Percentiles rank a stretch among this genome's conserved stretches.
These are phyloP conservation scores for Apiotrichum siamense DNA, from an alignment of 1,284 basidiomycete genomes.

Conservation along the genomic window DNA sequence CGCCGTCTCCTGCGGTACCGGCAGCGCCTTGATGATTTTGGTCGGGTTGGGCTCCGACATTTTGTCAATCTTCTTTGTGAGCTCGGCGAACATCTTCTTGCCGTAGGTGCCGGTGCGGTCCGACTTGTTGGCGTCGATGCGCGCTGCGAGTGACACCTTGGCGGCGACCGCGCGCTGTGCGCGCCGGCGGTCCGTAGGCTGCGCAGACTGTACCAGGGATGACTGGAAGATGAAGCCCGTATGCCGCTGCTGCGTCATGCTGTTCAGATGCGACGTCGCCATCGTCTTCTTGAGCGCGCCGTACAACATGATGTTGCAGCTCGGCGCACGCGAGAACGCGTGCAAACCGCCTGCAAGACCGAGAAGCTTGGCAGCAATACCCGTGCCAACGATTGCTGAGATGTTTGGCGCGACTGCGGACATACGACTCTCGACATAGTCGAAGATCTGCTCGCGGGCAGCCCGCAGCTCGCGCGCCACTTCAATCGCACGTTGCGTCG, in stretches of 20 bases:
- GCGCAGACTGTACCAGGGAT: constrained; percentile 74
- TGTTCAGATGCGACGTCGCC: constrained; percentile 66
- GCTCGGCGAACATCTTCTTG: constrained; percentile 68
- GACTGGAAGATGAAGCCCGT: constrained; percentile 96
- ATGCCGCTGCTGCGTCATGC: constrained; percentile 71
- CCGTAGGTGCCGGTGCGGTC: constrained; percentile 80
- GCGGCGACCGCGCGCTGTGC: constrained; percentile 89
- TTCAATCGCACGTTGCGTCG: constrained; percentile 77
- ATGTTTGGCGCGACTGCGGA: constrained; percentile 96
- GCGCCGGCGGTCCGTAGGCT: constrained; percentile 86
- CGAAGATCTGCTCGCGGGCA: constrained; percentile 89
- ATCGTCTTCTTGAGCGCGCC: constrained; percentile 83
- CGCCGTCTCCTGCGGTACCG: constrained; percentile 91
- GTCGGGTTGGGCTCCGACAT: constrained; percentile 89
- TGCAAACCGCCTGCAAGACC: constrained; percentile 92
- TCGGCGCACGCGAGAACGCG: constrained; percentile 87
- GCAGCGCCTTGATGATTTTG: constrained; percentile 89
- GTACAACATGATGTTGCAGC: constrained; percentile 91
- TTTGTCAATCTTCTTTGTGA: constrained; percentile 85
- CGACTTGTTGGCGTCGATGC: constrained; percentile 82
- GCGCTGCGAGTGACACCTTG: constrained; percentile 80
- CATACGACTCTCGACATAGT: constrained; percentile 99
- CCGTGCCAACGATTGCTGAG: constrained; percentile 94
- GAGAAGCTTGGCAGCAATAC: constrained; percentile 93
- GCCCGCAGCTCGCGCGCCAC: constrained; percentile 82